These are phyloP conservation scores for Fonsecaea multimorphosa DNA, from an alignment of 2,329 filamentous ascomycete genomes.

Conservation along the genomic window DNA sequence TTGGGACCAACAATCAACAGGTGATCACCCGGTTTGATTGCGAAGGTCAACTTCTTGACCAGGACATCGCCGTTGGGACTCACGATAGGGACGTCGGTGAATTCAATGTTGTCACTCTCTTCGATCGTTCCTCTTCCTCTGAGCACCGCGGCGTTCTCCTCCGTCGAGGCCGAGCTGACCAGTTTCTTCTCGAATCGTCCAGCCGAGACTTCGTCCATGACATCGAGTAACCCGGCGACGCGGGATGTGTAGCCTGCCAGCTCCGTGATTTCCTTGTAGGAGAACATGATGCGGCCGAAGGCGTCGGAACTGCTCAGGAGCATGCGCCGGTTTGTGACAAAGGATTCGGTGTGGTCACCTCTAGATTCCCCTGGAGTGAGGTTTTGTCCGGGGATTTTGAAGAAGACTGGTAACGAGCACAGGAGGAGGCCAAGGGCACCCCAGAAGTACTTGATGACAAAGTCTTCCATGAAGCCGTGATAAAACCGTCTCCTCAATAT, in stretches of 20 bases:
- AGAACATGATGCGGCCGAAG: slow-evolving; percentile 96
- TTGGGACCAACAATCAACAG: slow-evolving; percentile 95
- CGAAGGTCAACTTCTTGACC: slow-evolving; percentile 83
- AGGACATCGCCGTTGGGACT: slow-evolving; percentile 96
- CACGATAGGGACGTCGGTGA: slow-evolving; percentile 89
- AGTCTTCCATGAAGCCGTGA: slow-evolving; percentile 99
- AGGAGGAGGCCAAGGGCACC: slow-evolving; percentile 88
- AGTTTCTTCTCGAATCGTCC: slow-evolving; percentile 97
- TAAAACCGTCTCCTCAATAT: slow-evolving; percentile 90
- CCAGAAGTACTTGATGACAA: slow-evolving; percentile 99
- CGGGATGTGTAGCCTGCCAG: slow-evolving; percentile 93
- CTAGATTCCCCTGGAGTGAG: slow-evolving; percentile 50
- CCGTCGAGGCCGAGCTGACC: slow-evolving; percentile 83
- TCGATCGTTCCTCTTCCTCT: slow-evolving; percentile 79
- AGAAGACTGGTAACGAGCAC: slow-evolving; percentile 94
- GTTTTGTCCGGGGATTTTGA: slow-evolving; percentile 79
- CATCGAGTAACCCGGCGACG: slow-evolving; percentile 85
- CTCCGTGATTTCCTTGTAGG: slow-evolving; percentile 96
- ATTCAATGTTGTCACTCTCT: slow-evolving; percentile 83
- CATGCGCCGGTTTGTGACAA: slow-evolving; percentile 93
- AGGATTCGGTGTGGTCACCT: slow-evolving; percentile 67
- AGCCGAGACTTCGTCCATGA: slow-evolving; percentile 89
- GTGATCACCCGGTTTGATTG: slow-evolving; percentile 83
- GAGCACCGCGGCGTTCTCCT: slow-evolving; percentile 82
- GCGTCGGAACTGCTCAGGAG: slow-evolving; percentile 92